These are phyloP conservation scores for Neocucurbitaria cava DNA, from an alignment of 2,329 filamentous ascomycete species.

Conservation along the genomic window DNA sequence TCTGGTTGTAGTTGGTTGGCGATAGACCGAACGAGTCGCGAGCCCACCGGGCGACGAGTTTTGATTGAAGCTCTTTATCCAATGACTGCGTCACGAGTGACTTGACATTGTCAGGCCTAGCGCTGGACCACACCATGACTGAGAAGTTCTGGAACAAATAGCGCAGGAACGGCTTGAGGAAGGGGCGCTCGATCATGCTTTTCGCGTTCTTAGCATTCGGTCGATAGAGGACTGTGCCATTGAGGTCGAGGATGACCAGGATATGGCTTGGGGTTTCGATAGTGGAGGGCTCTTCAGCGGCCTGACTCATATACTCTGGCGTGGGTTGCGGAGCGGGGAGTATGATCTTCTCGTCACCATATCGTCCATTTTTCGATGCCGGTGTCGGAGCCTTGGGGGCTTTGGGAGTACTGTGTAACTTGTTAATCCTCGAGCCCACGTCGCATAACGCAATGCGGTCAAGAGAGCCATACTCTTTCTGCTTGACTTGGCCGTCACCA, in stretches of 20 bases:
- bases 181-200: conserved; percentile 70
- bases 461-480: conserved; percentile 28
- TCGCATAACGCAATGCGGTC: conserved; percentile 8
- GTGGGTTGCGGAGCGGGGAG: conserved; percentile 66
- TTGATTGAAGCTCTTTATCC: conserved; percentile 56
- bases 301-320: conserved; percentile 65
- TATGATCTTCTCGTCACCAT: conserved; percentile 36
- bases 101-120: conserved; percentile 73
- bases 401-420: conserved; percentile 17
- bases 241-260: conserved; percentile 88
- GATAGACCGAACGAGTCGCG: conserved; percentile 78
- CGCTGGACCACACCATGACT: conserved; percentile 92
- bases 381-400: conserved; percentile 3
- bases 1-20: conserved; percentile 66
- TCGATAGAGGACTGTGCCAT: conserved; percentile 85
- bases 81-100: conserved; percentile 73
- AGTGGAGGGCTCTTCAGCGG: conserved; percentile 46
- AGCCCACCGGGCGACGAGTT: conserved; percentile 76
- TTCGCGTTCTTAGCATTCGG: conserved; percentile 57
- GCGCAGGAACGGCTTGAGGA: conserved; percentile 71
- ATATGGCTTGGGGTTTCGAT: conserved; percentile 64
- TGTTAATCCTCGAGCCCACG: conserved; percentile 28
- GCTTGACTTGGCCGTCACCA: conserved; percentile 14
- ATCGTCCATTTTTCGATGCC: conserved; percentile 21
- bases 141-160: conserved; percentile 77